phyloP scores from a whole-genome alignment of 352 stramenopile genomes.

The Phytophthora sojae region DNA sequence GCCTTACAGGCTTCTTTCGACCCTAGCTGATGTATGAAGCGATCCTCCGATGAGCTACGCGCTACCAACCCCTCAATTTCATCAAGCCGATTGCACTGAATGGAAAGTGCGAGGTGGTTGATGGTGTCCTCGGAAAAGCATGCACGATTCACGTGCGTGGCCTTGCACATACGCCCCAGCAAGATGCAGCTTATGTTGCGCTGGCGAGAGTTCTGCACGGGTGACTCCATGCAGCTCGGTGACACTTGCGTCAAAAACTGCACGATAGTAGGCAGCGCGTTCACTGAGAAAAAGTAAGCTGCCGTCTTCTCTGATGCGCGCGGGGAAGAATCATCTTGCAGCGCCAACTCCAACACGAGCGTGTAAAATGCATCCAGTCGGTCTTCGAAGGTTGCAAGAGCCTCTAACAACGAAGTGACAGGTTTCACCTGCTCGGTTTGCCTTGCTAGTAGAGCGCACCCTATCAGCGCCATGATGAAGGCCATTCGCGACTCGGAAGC shows the following conservation, averaged over 20 bases:
- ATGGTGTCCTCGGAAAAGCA: constrained; percentile 70
- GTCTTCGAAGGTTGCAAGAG: constrained; percentile 38
- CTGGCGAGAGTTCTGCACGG: constrained; percentile 54
- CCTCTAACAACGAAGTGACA: constrained; percentile 32
- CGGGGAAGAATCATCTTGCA: constrained; percentile 23
- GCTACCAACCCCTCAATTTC: constrained; percentile 56
- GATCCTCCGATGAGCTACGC: constrained; percentile 38
- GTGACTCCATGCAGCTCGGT: constrained; percentile 63
- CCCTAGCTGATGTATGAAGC: constrained; percentile 55
- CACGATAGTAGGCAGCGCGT: constrained; percentile 59
- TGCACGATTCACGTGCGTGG: constrained; percentile 37
- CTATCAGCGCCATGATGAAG: constrained; percentile 63
- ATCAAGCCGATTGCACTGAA: constrained; percentile 80
- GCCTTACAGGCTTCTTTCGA: constrained; percentile 68
- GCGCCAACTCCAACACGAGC: constrained; percentile 55
- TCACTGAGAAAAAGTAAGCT: constrained; percentile 47
- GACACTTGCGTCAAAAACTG: constrained; percentile 59
- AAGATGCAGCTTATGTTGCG: constrained; percentile 82
- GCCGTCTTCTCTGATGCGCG: constrained; percentile 40
- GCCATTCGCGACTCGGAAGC: constrained; percentile 39
- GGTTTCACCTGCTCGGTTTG: constrained; percentile 40
- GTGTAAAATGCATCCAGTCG: constrained; percentile 58
- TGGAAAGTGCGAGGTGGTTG: constrained; percentile 70
- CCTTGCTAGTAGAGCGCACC: constrained; percentile 54
- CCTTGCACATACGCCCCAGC: constrained; percentile 59